Evolutionary conservation across 331 rosid genomes (phyloP).

Genomic region (Malus hybrid): DNA sequence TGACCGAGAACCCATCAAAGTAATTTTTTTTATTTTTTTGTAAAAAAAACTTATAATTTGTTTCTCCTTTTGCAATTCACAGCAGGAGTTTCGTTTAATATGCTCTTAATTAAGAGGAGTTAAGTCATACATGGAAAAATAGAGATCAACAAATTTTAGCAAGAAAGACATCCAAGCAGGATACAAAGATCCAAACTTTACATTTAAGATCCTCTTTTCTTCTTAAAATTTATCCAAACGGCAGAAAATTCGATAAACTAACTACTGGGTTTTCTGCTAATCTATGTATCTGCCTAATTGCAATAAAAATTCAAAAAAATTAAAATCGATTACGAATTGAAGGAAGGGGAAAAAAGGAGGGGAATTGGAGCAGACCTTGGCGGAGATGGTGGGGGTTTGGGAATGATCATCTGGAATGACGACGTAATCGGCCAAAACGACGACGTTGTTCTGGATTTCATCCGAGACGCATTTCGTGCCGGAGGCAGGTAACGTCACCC

Average conservation of each 20-base stretch:
- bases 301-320: neutral
- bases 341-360: neutral
- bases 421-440: slow-evolving; percentile 72
- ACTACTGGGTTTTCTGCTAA: neutral
- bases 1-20: neutral
- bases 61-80: neutral
- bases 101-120: neutral
- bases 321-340: too few species aligned
- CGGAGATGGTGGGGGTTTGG: slow-evolving; percentile 40
- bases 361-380: slow-evolving; percentile 39
- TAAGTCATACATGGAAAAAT: neutral
- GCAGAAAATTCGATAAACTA: neutral
- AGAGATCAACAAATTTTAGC: neutral
- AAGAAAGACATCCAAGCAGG: neutral
- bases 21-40: too few species aligned
- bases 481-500: slow-evolving; percentile 54
- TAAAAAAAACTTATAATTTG: too few species aligned
- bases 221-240: neutral
- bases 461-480: slow-evolving; percentile 83
- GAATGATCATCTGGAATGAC: slow-evolving; percentile 40
- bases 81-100: neutral
- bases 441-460: slow-evolving; percentile 74
- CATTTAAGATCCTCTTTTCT: neutral
- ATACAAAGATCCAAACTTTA: neutral
- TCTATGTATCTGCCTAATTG: neutral